Percentiles rank a stretch among this genome's conserved stretches.
Evolutionary conservation across 2,329 filamentous ascomycete genomes (phyloP).

Genomic region (Pseudocercospora eumusae): DNA sequence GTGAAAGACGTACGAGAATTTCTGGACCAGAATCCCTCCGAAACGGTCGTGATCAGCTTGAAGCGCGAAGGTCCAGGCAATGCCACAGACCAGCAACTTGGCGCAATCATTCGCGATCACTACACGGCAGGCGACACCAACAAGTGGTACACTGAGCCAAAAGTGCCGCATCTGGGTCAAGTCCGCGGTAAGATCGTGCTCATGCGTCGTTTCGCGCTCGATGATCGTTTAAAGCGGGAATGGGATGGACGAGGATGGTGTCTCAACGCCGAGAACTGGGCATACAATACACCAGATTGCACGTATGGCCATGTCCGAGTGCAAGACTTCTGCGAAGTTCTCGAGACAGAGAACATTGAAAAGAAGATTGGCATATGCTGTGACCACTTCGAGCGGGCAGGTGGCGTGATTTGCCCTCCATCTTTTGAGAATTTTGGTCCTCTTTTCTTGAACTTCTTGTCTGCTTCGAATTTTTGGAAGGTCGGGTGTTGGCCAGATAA

Average conservation of each 20-base stretch:
- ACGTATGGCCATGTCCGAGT: slow-evolving; percentile 74
- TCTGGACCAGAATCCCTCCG: slow-evolving; percentile 72
- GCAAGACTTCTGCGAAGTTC: slow-evolving; percentile 92
- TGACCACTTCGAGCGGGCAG: slow-evolving; percentile 74
- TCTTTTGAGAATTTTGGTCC: slow-evolving; percentile 50
- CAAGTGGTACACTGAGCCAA: slow-evolving; percentile 77
- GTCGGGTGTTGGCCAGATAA: slow-evolving; percentile 88
- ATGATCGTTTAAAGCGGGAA: slow-evolving; percentile 53
- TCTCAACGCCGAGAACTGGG: slow-evolving; percentile 69
- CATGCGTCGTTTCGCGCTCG: slow-evolving; percentile 73
- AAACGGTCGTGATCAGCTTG: slow-evolving; percentile 81
- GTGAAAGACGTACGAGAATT: slow-evolving; percentile 69
- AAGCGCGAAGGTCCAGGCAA: slow-evolving; percentile 88
- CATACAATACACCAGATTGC: slow-evolving; percentile 82
- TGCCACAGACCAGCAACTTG: slow-evolving; percentile 76
- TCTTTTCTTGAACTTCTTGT: slow-evolving; percentile 87
- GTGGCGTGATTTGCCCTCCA: slow-evolving; percentile 41
- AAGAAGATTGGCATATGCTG: slow-evolving; percentile 75
- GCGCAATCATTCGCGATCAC: slow-evolving; percentile 68
- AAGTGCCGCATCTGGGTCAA: slow-evolving; percentile 75
- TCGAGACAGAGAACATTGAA: slow-evolving; percentile 71
- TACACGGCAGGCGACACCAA: slow-evolving; percentile 62
- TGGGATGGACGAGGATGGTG: slow-evolving; percentile 58
- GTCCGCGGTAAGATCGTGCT: slow-evolving; percentile 81
- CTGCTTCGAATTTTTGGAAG: slow-evolving; percentile 92